Evolutionary conservation across 805 yeast genomes (phyloP).

Genomic region (Candida orba): DNA sequence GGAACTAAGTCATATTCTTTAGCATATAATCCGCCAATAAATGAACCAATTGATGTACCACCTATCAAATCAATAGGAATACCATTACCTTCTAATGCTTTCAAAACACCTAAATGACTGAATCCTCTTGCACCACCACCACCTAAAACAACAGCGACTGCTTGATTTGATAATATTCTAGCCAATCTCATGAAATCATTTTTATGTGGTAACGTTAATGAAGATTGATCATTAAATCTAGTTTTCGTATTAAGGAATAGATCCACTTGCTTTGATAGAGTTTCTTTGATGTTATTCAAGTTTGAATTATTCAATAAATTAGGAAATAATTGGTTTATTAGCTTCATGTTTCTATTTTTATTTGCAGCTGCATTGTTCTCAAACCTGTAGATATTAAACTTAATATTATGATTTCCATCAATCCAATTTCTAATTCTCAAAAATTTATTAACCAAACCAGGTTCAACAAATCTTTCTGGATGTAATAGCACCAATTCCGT

Average conservation of each 20-base stretch:
- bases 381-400: conserved; percentile 38
- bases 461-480: conserved; percentile 71
- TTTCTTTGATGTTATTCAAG: conserved; percentile 13
- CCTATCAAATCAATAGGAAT: conserved; percentile 92
- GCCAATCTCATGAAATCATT: conserved; percentile 88
- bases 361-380: not conserved
- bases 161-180: conserved; percentile 83
- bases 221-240: conserved; percentile 20
- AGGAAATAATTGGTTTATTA: conserved; percentile 7
- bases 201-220: conserved; percentile 47
- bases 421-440: conserved; percentile 84
- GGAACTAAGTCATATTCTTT: conserved; percentile 88
- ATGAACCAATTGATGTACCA: conserved; percentile 94
- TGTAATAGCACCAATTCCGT: conserved; percentile 83
- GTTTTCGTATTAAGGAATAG: conserved; percentile 26
- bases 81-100: conserved; percentile 84
- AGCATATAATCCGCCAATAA: conserved; percentile 93
- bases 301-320: conserved; percentile 11
- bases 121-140: conserved; percentile 98
- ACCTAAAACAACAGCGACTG: conserved; percentile 89
- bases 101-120: conserved; percentile 86
- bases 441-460: conserved; percentile 85
- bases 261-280: conserved; percentile 31
- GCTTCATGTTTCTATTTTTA: not conserved
- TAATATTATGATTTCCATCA: conserved; percentile 87